Conservation (phyloP, 2,329 filamentous ascomycete species). For the Talaromyces verruculosus region DNA sequence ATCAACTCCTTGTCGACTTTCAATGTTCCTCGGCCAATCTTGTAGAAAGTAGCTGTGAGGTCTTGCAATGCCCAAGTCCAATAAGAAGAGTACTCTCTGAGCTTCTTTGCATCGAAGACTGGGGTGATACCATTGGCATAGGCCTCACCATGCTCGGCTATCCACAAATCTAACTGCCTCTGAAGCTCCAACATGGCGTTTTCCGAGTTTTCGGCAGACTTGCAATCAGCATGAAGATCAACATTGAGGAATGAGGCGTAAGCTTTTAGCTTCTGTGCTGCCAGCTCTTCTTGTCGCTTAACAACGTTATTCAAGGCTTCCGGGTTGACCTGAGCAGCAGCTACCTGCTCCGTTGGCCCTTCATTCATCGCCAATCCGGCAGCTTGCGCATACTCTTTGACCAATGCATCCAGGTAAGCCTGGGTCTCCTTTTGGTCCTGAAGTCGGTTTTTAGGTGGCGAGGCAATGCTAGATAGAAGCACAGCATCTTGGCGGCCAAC, state of each 20-base stretch:
- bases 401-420: slow-evolving; percentile 80
- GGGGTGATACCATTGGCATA: slow-evolving; percentile 94
- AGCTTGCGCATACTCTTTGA: slow-evolving; percentile 97
- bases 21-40: slow-evolving; percentile 91
- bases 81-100: slow-evolving; percentile 92
- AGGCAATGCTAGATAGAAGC: slow-evolving; percentile 53
- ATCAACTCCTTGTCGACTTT: slow-evolving; percentile 96
- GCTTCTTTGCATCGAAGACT: slow-evolving; percentile 88
- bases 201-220: background rate
- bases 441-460: slow-evolving; percentile 24
- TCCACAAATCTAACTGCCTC: slow-evolving; percentile 91
- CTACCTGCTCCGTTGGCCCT: background rate
- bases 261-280: background rate
- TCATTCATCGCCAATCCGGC: slow-evolving; percentile 75
- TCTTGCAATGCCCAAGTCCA: slow-evolving; percentile 99
- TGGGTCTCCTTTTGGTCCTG: slow-evolving; percentile 89
- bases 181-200: slow-evolving; percentile 57
- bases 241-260: background rate
- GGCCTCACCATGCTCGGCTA: slow-evolving; percentile 90
- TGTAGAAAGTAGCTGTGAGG: slow-evolving; percentile 96
- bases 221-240: background rate
- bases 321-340: slow-evolving; percentile 8
- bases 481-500: slow-evolving; percentile 87
- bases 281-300: background rate
- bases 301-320: background rate